Base-by-base conservation (phyloP, 768 basidiomycete species). In the Lactarius akahatsu region DNA sequence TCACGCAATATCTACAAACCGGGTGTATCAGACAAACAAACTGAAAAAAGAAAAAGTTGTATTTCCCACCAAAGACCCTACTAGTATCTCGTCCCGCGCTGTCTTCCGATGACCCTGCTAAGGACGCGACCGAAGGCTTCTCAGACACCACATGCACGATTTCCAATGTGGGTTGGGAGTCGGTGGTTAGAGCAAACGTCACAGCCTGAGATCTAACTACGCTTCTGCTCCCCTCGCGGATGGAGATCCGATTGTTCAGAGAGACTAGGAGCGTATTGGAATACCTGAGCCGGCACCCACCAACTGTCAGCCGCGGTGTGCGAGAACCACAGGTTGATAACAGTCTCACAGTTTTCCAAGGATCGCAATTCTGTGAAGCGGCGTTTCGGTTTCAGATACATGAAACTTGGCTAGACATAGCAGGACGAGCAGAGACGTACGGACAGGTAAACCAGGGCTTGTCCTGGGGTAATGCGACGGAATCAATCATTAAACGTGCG, bases 161-260 rank as follows among this genome's bases (percentile, higher is more conserved):
- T n/a, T 50, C 47, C 47, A 6, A 23, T 23, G 47, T 5, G n/a
- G 47, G 23, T 4, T 4, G 10, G n/a, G 4, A 23, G n/a, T 3
- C 0, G 23, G 47, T 13, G n/a, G 47, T 23, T 0, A 23, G 11
- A 13, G 47, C 47, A n/a, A 50, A 50, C 3, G 47, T 23, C 47
- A 10, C 4, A 2, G 2, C 11, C 11, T 10, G 47, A 13, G 47
- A 50, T 23, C 11, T 50, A 13, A 2, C 23, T 23, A 2, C 11
- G 5, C 8, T 7, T n/a, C 3, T 3, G 1, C 4, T 10, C 34
- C 7, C n/a, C 5, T 60, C 59, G 10, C 59, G 64, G 32, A 65
- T 56, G 23, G 40, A 57, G 55, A 66, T 57, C 36, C 65, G 65
- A 23, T 66, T 66, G 13, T 66, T 66, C 16, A 66, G 60, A 6